Evolutionary conservation across 1,139 yeast genomes (phyloP), one percentile per base, ranked within the genome.

Genomic region (Candida labiduridarum): DNA sequence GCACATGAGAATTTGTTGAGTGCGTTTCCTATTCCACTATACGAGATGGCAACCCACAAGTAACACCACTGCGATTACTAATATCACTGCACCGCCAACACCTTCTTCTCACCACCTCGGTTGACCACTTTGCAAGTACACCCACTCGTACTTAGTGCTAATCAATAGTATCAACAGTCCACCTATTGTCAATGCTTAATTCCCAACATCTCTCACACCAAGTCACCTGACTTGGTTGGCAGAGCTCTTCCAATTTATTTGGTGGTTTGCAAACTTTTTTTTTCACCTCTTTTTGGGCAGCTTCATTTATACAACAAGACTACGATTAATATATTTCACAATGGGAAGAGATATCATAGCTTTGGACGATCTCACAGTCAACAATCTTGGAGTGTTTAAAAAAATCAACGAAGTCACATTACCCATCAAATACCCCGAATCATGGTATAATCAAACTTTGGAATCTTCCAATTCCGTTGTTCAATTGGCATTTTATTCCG

Each of bases 331-430:
- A 25, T 8, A 25, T 25, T 16, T 35, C 29, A 34, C 33, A 38
- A 65, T 64, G 68, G 61, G 56, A 9, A 65, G 79, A 64, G 70
- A 67, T 51, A 69, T 69, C 45, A 66, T 81, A 9, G 73, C 80
- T n/a, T 64, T 82, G 27, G 89, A 83, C 60, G 83, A 78, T 58
- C 59, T 83, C 50, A 83, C 87, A 6, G 64, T 57, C 44, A 82
- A 83, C 65, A 84, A 84, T 63, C 51, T 80, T 33, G 85, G 84
- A 3, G 70, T 80, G 0, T 70, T 84, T 51, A 72, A 75, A 56
- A 77, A 76, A 54, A 80, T 84, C 57, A 76, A 80, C 52, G 67
- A 68, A 47, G 71, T 68, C 8, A 59, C 66, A 4, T 66, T 79
- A 27, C 83, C 84, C 4, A 67, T 76, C 0, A 53, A 59, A 2